Conservation (phyloP, 2,329 filamentous ascomycete genomes). For the Curvularia spicifera region DNA sequence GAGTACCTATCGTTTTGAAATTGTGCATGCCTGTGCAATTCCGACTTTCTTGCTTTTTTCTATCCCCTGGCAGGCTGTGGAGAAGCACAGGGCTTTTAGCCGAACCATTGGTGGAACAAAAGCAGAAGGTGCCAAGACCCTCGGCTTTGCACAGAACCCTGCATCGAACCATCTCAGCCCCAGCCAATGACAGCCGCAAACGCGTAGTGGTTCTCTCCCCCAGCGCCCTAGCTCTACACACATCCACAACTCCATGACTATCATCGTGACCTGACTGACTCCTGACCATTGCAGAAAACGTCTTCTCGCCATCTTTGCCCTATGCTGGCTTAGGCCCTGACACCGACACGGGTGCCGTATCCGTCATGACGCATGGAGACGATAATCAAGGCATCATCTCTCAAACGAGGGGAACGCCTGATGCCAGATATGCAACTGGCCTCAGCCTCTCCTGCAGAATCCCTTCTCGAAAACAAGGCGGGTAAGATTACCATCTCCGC, state of each 20-base stretch:
- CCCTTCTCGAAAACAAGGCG: not conserved
- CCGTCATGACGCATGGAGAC: slow-evolving; percentile 11
- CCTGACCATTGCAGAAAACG: slow-evolving; percentile 6
- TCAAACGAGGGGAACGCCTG: slow-evolving; percentile 11
- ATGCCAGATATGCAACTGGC: slow-evolving; percentile 1
- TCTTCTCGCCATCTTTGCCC: slow-evolving; percentile 5
- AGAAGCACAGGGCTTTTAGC: slow-evolving; percentile 2
- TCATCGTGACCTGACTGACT: slow-evolving; percentile 14
- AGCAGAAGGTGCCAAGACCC: slow-evolving; percentile 24
- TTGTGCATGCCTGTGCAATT: slow-evolving; percentile 3
- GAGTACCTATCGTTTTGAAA: not conserved
- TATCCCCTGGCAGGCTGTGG: not conserved
- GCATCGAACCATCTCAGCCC: slow-evolving; percentile 3
- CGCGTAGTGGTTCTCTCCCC: slow-evolving; percentile 6
- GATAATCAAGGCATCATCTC: slow-evolving; percentile 9
- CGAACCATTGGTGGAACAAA: slow-evolving; percentile 17
- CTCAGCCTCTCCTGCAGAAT: slow-evolving; percentile 3
- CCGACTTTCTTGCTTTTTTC: slow-evolving; percentile 7
- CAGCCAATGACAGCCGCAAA: not conserved
- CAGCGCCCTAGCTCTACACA: slow-evolving; percentile 11
- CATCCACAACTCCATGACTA: slow-evolving; percentile 15
- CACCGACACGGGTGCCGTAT: slow-evolving; percentile 6
- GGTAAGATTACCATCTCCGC: slow-evolving; percentile 2
- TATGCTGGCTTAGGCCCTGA: slow-evolving; percentile 11
- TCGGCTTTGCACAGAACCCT: slow-evolving; percentile 3